A percentile compares a stretch with the other conserved stretches of the same genome.
Evolutionary conservation across 768 basidiomycete genomes (phyloP).

Genomic region (Heimioporus sp.): DNA sequence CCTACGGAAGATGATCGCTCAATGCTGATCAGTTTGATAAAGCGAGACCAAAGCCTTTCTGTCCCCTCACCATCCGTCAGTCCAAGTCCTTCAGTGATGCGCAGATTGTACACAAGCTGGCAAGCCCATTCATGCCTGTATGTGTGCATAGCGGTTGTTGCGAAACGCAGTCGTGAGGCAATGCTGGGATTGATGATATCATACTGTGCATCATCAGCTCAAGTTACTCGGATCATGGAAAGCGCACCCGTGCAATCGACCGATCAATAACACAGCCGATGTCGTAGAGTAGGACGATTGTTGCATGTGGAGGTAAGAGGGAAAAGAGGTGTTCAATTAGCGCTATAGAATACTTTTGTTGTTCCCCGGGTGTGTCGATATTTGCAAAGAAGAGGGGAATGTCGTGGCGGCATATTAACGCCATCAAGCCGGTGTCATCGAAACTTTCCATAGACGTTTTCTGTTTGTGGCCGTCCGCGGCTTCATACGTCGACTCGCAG

Average conservation of each 20-base stretch:
- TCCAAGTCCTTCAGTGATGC: slow-evolving; percentile 11
- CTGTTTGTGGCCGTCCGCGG: slow-evolving; percentile 24
- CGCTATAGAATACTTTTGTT: slow-evolving; percentile 23
- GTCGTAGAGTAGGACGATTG: too few species aligned
- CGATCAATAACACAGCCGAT: too few species aligned
- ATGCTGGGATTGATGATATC: too few species aligned
- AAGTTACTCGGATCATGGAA: too few species aligned
- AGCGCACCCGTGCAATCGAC: too few species aligned
- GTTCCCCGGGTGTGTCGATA: background rate
- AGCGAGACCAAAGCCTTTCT: slow-evolving; percentile 30
- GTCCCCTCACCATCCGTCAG: slow-evolving; percentile 12
- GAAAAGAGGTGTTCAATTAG: too few species aligned
- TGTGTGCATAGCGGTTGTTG: slow-evolving; percentile 37
- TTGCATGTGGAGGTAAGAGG: too few species aligned
- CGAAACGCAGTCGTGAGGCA: too few species aligned
- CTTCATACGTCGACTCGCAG: too few species aligned
- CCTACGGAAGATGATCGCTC: too few species aligned
- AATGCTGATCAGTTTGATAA: slow-evolving; percentile 15
- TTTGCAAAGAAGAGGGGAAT: slow-evolving; percentile 25
- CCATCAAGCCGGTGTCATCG: slow-evolving; percentile 38
- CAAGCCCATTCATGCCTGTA: slow-evolving; percentile 34
- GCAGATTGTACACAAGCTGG: background rate
- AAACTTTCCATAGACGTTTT: slow-evolving; percentile 23
- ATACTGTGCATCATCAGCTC: too few species aligned
- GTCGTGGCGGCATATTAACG: slow-evolving; percentile 38